These are phyloP conservation scores for Paramecium sonneborni DNA, from an alignment of 73 alveolate genomes.

Conservation along the genomic window DNA sequence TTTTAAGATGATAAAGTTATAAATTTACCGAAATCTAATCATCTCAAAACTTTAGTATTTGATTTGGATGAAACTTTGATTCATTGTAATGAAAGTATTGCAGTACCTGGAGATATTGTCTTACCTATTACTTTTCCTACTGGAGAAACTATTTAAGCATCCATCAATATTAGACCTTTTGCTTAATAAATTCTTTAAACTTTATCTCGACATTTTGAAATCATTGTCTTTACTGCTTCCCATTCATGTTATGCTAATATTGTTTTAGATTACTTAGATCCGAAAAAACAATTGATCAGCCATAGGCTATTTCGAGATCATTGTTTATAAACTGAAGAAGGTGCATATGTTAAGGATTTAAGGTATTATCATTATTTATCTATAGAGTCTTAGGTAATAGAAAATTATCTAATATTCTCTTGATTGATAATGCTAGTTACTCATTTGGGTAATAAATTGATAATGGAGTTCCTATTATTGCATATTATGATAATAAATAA, in stretches of 20 bases:
- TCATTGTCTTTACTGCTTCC: conserved; percentile 93
- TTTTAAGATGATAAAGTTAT: conserved; percentile 47
- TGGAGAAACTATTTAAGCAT: conserved; percentile 77
- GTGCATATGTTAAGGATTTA: conserved; percentile 94
- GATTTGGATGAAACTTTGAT: conserved; percentile 67
- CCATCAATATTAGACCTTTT: conserved; percentile 93
- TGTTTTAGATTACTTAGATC: conserved; percentile 93
- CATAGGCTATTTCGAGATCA: conserved; percentile 90
- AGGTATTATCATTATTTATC: conserved; percentile 19
- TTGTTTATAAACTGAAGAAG: conserved; percentile 88
- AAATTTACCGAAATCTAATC: conserved; percentile 52
- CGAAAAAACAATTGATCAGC: conserved; percentile 83
- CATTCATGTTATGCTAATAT: conserved; percentile 95
- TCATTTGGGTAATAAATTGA: conserved; percentile 90
- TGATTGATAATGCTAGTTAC: conserved; percentile 93
- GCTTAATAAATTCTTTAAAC: conserved; percentile 85
- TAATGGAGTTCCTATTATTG: conserved; percentile 88
- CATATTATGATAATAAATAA: conserved; percentile 76
- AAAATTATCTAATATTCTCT: conserved; percentile 80
- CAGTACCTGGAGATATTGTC: conserved; percentile 62
- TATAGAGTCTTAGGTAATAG: conserved; percentile 83
- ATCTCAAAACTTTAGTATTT: conserved; percentile 60
- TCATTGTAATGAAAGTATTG: conserved; percentile 62
- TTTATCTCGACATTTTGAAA: conserved; percentile 82
- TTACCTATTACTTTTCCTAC: conserved; percentile 67